Evolutionary conservation across 495 filamentous ascomycete genomes (phyloP).

Genomic region (Podospora bellae-mahoneyi): DNA sequence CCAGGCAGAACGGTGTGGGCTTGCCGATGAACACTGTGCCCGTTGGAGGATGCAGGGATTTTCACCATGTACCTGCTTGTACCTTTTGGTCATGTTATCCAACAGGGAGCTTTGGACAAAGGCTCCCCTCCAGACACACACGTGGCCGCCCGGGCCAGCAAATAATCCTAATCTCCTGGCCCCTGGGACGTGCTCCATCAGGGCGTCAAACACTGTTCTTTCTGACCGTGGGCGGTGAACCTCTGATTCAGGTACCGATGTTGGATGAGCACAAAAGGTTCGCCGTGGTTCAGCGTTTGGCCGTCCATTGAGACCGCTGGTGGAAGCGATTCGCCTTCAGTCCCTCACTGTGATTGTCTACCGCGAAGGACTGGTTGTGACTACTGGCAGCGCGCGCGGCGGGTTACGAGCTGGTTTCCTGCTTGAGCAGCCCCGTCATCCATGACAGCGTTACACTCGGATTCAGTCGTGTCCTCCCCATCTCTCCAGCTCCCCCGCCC

Average conservation of each 20-base stretch:
- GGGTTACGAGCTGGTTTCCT: slow-evolving; percentile 8
- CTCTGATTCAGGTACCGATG: not conserved
- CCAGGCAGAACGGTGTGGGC: not conserved
- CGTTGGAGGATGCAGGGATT: not conserved
- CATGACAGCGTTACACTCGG: slow-evolving; percentile 23
- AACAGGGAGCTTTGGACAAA: slow-evolving; percentile 5
- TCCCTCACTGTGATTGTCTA: not conserved
- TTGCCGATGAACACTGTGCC: not conserved
- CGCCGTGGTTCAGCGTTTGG: not conserved
- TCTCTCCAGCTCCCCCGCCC: slow-evolving; percentile 14
- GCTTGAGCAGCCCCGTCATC: slow-evolving; percentile 1
- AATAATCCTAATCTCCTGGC: slow-evolving; percentile 39
- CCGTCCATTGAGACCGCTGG: not conserved
- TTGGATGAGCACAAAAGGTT: not conserved
- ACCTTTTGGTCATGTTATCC: slow-evolving; percentile 14
- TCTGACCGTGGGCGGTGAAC: not conserved
- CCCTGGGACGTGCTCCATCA: slow-evolving; percentile 19
- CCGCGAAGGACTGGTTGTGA: not conserved
- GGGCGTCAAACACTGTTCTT: not conserved
- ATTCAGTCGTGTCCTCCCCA: not conserved
- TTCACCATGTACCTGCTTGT: slow-evolving; percentile 19
- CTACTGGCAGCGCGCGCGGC: not conserved
- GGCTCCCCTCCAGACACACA: slow-evolving; percentile 29
- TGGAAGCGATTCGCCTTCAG: slow-evolving; percentile 7
- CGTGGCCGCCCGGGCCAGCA: slow-evolving; percentile 45